Evolutionary conservation across 2,329 filamentous ascomycete genomes (phyloP).

Genomic region (Cyphellophora attinorum): DNA sequence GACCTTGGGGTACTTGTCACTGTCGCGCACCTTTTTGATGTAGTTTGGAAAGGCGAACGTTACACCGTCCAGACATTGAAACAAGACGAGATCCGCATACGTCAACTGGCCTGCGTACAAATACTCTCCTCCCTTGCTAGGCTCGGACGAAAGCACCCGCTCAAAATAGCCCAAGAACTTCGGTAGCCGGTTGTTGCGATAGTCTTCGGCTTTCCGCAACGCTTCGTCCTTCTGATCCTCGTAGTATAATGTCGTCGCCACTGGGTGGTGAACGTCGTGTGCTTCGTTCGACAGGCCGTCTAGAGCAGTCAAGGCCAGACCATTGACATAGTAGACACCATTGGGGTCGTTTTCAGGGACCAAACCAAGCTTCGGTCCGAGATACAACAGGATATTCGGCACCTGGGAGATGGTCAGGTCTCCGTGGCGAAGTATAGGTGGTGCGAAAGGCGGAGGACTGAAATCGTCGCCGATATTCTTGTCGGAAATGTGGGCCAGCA

Average conservation of each 20-base stretch:
- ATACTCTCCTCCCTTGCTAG: conserved; percentile 51
- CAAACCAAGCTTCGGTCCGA: conserved; percentile 52
- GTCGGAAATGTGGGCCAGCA: conserved; percentile 40
- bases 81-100: conserved; percentile 65
- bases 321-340: conserved; percentile 51
- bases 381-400: conserved; percentile 62
- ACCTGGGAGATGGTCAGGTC: conserved; percentile 58
- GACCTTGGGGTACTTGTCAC: conserved; percentile 49
- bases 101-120: conserved; percentile 56
- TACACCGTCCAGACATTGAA: conserved; percentile 55
- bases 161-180: conserved; percentile 67
- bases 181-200: conserved; percentile 53
- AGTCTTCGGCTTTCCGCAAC: conserved; percentile 47
- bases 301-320: conserved; percentile 57
- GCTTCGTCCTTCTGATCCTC: conserved; percentile 66
- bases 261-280: conserved; percentile 68
- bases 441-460: conserved; percentile 58
- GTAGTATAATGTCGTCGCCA: conserved; percentile 52
- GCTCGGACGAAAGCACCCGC: conserved; percentile 50
- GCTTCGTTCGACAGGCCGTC: conserved; percentile 62
- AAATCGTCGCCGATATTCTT: conserved; percentile 30
- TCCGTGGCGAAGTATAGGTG: conserved; percentile 51
- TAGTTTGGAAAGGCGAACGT: conserved; percentile 62
- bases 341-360: conserved; percentile 25
- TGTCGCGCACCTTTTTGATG: conserved; percentile 43